Evolutionary conservation across 2,329 filamentous ascomycete species (phyloP).

Genomic region (Fusarium sp.): DNA sequence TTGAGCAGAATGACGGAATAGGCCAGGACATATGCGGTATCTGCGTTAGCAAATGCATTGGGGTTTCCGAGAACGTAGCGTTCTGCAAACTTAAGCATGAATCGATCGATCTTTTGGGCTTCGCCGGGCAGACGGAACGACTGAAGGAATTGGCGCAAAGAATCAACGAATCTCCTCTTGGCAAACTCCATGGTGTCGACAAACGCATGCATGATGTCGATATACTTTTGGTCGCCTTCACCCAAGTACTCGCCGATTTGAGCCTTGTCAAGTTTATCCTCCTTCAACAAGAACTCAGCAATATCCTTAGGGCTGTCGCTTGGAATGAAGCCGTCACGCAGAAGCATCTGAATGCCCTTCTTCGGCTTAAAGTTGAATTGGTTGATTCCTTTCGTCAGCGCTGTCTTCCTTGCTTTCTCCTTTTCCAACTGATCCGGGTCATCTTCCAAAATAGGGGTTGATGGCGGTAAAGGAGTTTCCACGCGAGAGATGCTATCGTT

Average conservation of each 20-base stretch:
- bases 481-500: slow-evolving; percentile 72
- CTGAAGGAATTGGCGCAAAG: slow-evolving; percentile 90
- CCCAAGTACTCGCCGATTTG: slow-evolving; percentile 95
- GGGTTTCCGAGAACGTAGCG: slow-evolving; percentile 95
- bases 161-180: slow-evolving; percentile 92
- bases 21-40: slow-evolving; percentile 94
- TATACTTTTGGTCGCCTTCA: slow-evolving; percentile 92
- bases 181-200: slow-evolving; percentile 95
- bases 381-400: slow-evolving; percentile 86
- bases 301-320: slow-evolving; percentile 85
- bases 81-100: slow-evolving; percentile 99
- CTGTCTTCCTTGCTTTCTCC: slow-evolving; percentile 93
- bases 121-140: slow-evolving; percentile 95
- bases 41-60: slow-evolving; percentile 96
- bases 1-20: slow-evolving; percentile 98
- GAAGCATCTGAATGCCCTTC: slow-evolving; percentile 84
- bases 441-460: slow-evolving; percentile 82
- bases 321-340: slow-evolving; percentile 88
- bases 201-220: slow-evolving; percentile 98
- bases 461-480: slow-evolving; percentile 69
- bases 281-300: slow-evolving; percentile 82
- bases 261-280: slow-evolving; percentile 89
- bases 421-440: slow-evolving; percentile 95
- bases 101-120: slow-evolving; percentile 98
- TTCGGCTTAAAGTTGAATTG: slow-evolving; percentile 99